phyloP scores from a whole-genome alignment of 208 protist species.

The Lotmaria passim region DNA sequence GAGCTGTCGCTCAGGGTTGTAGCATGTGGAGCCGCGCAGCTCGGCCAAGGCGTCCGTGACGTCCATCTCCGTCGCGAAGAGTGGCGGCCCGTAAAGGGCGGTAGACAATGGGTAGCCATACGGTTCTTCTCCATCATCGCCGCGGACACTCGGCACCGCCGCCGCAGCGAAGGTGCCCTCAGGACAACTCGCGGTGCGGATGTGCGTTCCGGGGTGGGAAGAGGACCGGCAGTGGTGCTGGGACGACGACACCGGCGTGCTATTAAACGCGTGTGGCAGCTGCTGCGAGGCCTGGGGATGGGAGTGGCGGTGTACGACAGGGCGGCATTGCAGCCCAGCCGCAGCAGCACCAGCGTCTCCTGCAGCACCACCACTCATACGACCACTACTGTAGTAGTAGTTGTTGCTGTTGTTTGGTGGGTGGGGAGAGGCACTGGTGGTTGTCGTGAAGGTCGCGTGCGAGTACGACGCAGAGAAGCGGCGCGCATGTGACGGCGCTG shows the following conservation, averaged over 20 bases:
- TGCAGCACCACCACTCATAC: not conserved
- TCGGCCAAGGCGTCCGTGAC: constrained; percentile 37
- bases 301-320: not conserved
- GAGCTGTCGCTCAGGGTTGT: constrained; percentile 19
- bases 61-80: constrained; percentile 40
- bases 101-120: constrained; percentile 1
- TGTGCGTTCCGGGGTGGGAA: constrained; percentile 7
- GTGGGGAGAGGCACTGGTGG: not conserved
- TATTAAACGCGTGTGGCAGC: not conserved
- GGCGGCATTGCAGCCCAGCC: no score
- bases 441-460: constrained; percentile 1
- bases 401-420: constrained; percentile 8
- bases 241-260: constrained; percentile 8
- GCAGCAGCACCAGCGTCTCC: not conserved
- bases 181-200: not conserved
- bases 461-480: constrained; percentile 3
- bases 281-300: constrained; percentile 1
- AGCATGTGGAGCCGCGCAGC: constrained; percentile 25
- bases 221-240: constrained; percentile 13
- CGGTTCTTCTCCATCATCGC: constrained; percentile 24
- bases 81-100: constrained; percentile 26
- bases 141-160: not conserved
- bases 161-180: not conserved
- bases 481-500: not conserved
- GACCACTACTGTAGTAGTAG: no score